Percentiles rank a stretch among this genome's conserved stretches.
Conservation (phyloP, 164 flowering plant genomes). For the Vitis labrusca region DNA sequence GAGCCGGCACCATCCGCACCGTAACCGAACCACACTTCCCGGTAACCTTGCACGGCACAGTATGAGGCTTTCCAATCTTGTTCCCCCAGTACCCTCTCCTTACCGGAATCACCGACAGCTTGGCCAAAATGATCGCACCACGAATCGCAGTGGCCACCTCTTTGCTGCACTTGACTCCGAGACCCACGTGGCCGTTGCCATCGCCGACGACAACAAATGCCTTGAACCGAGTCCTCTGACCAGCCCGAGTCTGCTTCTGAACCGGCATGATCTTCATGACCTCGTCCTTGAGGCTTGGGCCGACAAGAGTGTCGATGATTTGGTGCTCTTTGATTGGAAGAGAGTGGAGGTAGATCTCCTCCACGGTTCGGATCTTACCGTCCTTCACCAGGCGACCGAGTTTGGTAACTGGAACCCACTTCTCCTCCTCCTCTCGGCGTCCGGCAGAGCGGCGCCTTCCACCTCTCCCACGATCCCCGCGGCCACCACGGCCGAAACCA, state of each 20-base stretch:
- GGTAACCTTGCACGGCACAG: constrained; percentile 85
- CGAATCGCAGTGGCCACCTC: constrained; percentile 88
- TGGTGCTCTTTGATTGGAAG: constrained; percentile 75
- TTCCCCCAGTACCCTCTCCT: constrained; percentile 91
- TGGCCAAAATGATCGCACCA: constrained; percentile 71
- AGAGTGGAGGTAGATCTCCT: constrained; percentile 78
- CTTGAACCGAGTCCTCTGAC: constrained; percentile 82
- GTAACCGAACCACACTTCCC: constrained; percentile 88
- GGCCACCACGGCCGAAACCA: constrained; percentile 38
- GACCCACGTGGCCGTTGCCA: constrained; percentile 72
- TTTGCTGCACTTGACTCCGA: constrained; percentile 81
- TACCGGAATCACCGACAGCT: constrained; percentile 72
- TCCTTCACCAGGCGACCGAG: constrained; percentile 70
- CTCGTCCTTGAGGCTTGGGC: constrained; percentile 67
- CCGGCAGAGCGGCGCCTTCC: constrained; percentile 47
- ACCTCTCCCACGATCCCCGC: constrained; percentile 53
- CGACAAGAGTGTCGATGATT: constrained; percentile 56
- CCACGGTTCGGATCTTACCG: constrained; percentile 49
- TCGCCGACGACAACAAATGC: constrained; percentile 89
- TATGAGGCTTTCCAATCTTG: constrained; percentile 85
- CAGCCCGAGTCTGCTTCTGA: constrained; percentile 86
- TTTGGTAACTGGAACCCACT: constrained; percentile 84
- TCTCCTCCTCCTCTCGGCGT: constrained; percentile 58
- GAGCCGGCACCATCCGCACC: constrained; percentile 85
- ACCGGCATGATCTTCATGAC: constrained; percentile 94